A percentile compares a stretch with the other conserved stretches of the same genome.
phyloP scores from a whole-genome alignment of 176 grass and related monocot genomes.

The Pharus latifolius region DNA sequence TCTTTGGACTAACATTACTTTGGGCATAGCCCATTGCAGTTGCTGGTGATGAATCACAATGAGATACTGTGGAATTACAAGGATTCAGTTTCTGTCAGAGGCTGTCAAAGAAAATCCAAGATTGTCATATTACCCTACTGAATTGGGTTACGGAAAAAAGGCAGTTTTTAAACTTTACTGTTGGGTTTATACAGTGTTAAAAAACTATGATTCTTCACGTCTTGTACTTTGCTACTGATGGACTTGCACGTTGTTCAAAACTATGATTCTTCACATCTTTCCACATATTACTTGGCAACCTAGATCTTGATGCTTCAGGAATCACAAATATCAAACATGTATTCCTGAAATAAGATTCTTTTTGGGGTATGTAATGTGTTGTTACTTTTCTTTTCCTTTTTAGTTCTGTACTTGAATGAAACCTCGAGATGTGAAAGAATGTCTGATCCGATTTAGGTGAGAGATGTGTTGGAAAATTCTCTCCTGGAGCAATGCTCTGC shows the following conservation, averaged over 20 bases:
- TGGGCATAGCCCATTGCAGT: constrained; percentile 38
- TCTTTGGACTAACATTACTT: constrained; percentile 71
- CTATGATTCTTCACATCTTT: background rate
- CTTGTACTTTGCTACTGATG: too few relatives aligned
- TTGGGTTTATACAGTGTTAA: too few relatives aligned
- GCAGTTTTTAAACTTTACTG: too few relatives aligned
- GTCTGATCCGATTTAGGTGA: too few relatives aligned
- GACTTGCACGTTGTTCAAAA: background rate
- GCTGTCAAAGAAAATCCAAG: background rate
- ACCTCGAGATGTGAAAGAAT: too few relatives aligned
- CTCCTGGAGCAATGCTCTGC: too few relatives aligned
- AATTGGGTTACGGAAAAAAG: too few relatives aligned
- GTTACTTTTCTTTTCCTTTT: too few relatives aligned
- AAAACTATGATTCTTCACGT: too few relatives aligned
- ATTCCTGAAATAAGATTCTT: background rate
- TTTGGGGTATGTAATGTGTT: background rate
- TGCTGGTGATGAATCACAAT: background rate
- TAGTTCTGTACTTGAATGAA: too few relatives aligned
- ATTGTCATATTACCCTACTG: background rate
- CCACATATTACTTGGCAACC: background rate
- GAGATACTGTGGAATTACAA: background rate
- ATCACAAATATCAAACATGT: background rate
- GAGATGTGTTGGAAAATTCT: too few relatives aligned
- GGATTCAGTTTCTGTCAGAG: background rate
- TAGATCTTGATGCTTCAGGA: background rate